Evolutionary conservation across 257 asterid genomes (phyloP), one percentile per base, ranked within the genome.

Genomic region (Gardenia jasminoides): DNA sequence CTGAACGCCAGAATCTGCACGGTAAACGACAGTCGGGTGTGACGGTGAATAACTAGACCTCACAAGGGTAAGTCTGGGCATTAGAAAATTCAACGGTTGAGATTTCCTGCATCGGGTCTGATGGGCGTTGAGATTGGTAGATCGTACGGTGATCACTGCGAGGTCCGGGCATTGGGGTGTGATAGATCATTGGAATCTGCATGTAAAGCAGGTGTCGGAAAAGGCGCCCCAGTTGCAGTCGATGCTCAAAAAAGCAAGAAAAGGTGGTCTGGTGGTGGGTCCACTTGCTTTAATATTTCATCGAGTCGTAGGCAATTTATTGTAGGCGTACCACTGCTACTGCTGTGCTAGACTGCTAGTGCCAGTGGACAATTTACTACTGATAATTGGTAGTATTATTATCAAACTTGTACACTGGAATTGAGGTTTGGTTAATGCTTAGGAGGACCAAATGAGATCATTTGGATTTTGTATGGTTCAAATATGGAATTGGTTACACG

Each of bases 1-100:
- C 69, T 39, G 83, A 65, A 90, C n/a, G n/a, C n/a, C n/a, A 80
- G 82, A 81, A 28, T 47, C 81, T 83, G 79, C 81, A 82, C 81
- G 59, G 81, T 77, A 76, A 67, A 65, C 58, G 68, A n/a, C 59
- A 48, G 31, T 56, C 59, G 19, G 72, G 77, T 36, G 41, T 5
- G 4, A 36, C 41, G 41, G 41, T 70, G 54, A 80, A 72, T 46
- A 6, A 13, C 22, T 54, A 31, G 59, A 12, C 30, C 70, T 8
- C 44, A 2, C 26, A 19, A 67, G 80, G 75, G 30, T 67, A 56
- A 16, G 50, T 47, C n/a, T 4, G 73, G 41, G 30, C 47, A 16
- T 33, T 33, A 22, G 19, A 3, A 0, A 50, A 69, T 10, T 48
- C 39, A 66, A 36, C 75, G 4, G 69, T 31, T 52, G 41, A 20